phyloP scores from a whole-genome alignment of 768 basidiomycete species.

The Lentinus tigrinus region DNA sequence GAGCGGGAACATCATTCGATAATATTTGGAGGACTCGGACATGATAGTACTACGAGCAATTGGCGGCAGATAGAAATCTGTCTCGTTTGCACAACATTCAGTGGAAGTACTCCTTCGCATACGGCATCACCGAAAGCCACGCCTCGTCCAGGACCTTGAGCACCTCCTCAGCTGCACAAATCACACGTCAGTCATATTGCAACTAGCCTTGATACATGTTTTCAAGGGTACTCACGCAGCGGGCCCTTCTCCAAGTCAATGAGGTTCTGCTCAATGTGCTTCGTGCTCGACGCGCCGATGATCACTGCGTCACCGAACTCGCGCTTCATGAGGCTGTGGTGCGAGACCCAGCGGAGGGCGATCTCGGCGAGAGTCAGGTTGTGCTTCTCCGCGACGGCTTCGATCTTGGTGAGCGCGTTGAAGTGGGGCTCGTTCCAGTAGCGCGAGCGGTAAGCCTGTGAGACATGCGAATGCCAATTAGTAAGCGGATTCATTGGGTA shows the following conservation, averaged over 20 bases:
- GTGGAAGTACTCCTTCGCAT: slow-evolving; percentile 27
- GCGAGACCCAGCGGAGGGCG: slow-evolving; percentile 46
- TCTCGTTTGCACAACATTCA: too few relatives aligned
- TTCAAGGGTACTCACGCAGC: slow-evolving; percentile 23
- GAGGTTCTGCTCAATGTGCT: slow-evolving; percentile 56
- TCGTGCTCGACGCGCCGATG: slow-evolving; percentile 60
- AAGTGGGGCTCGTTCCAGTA: slow-evolving; percentile 59
- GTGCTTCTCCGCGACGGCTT: slow-evolving; percentile 38
- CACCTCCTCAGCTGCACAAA: slow-evolving; percentile 44
- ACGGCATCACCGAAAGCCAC: slow-evolving; percentile 32
- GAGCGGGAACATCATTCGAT: too few relatives aligned
- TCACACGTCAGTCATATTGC: too few relatives aligned
- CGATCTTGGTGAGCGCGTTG: slow-evolving; percentile 45
- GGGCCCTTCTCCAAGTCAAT: slow-evolving; percentile 54
- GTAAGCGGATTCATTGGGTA: not conserved
- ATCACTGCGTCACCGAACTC: slow-evolving; percentile 52
- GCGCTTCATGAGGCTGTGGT: slow-evolving; percentile 46
- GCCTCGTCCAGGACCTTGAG: slow-evolving; percentile 49
- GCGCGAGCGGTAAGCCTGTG: slow-evolving; percentile 22
- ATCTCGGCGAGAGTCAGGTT: slow-evolving; percentile 40
- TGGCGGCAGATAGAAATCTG: too few relatives aligned
- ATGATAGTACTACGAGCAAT: too few relatives aligned
- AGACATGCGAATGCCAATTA: too few relatives aligned
- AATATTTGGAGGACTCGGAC: too few relatives aligned
- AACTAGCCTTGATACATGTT: too few relatives aligned